A percentile compares a stretch with the other conserved stretches of the same genome.
These are phyloP conservation scores for Athelia sp. DNA, from an alignment of 1,284 basidiomycete genomes.

Conservation along the genomic window DNA sequence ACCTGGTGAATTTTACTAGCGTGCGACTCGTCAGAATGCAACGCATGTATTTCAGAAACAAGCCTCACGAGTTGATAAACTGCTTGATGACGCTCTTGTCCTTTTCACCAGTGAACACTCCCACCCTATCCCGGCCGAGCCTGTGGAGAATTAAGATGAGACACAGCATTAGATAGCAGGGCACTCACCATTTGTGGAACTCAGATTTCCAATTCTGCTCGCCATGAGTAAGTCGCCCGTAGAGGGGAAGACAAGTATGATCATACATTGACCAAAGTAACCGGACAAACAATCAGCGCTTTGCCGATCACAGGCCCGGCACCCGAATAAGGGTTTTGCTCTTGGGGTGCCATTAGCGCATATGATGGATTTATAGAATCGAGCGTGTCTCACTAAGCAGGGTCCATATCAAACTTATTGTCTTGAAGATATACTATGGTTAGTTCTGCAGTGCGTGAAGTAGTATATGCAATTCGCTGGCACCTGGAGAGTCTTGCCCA, in stretches of 20 bases:
- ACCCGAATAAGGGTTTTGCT: constrained; percentile 79
- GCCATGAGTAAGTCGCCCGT: constrained; percentile 4
- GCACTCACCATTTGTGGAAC: constrained; percentile 83
- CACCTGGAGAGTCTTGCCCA: constrained; percentile 90
- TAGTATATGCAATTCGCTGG: background rate
- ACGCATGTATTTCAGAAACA: constrained; percentile 1
- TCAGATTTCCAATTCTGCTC: constrained; percentile 92
- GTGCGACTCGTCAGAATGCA: constrained; percentile 6
- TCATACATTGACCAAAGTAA: constrained; percentile 81
- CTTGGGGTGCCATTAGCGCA: constrained; percentile 30
- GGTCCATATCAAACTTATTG: constrained; percentile 85
- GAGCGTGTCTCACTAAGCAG: constrained; percentile 73
- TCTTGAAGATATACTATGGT: constrained; percentile 39
- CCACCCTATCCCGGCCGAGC: constrained; percentile 78
- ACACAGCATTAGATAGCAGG: background rate
- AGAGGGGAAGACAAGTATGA: constrained; percentile 1
- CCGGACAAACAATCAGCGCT: constrained; percentile 91
- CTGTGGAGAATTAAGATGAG: constrained; percentile 21
- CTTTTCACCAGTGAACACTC: constrained; percentile 79
- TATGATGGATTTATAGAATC: constrained; percentile 5
- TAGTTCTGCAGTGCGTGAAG: background rate
- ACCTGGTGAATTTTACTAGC: constrained; percentile 75
- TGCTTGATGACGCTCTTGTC: constrained; percentile 65
- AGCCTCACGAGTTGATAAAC: constrained; percentile 64
- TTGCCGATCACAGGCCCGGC: constrained; percentile 64